phyloP scores from a whole-genome alignment of 1,284 basidiomycete genomes.

The Heterobasidion parviporum region DNA sequence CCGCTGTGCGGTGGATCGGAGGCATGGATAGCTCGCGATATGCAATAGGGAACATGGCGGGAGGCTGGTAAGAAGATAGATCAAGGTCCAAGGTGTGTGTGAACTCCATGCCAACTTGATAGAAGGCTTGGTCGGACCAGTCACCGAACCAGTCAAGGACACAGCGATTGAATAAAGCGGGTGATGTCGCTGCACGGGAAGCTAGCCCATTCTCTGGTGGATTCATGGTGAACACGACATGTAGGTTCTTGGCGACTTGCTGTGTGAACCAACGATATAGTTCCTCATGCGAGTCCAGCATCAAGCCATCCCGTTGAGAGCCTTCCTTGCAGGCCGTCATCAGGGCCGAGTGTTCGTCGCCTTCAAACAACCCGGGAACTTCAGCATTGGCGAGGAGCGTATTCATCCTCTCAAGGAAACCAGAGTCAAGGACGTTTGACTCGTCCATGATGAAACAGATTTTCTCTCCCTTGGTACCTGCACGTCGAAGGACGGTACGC shows the following conservation, averaged over 20 bases:
- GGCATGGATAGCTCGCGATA: slow-evolving; percentile 79
- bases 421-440: slow-evolving; percentile 96
- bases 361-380: slow-evolving; percentile 97
- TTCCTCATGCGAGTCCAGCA: slow-evolving; percentile 97
- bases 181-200: slow-evolving; percentile 93
- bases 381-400: slow-evolving; percentile 99
- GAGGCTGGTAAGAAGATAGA: slow-evolving; percentile 69
- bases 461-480: slow-evolving; percentile 98
- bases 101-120: slow-evolving; percentile 94
- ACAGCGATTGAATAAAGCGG: slow-evolving; percentile 96
- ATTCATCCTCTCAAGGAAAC: slow-evolving; percentile 99
- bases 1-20: slow-evolving; percentile 78
- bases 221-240: slow-evolving; percentile 99
- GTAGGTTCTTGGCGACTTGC: slow-evolving; percentile 93
- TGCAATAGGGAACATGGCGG: slow-evolving; percentile 78
- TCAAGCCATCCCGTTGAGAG: slow-evolving; percentile 92
- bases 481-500: slow-evolving; percentile 84
- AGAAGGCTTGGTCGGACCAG: slow-evolving; percentile 96
- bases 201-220: slow-evolving; percentile 94
- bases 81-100: slow-evolving; percentile 90
- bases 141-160: slow-evolving; percentile 98
- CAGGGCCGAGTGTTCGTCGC: slow-evolving; percentile 92
- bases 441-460: slow-evolving; percentile 99
- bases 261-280: slow-evolving; percentile 96
- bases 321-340: slow-evolving; percentile 99